A percentile compares a stretch with the other conserved stretches of the same genome.
phyloP scores from a whole-genome alignment of 768 basidiomycete genomes.

The Amanita molliuscula region DNA sequence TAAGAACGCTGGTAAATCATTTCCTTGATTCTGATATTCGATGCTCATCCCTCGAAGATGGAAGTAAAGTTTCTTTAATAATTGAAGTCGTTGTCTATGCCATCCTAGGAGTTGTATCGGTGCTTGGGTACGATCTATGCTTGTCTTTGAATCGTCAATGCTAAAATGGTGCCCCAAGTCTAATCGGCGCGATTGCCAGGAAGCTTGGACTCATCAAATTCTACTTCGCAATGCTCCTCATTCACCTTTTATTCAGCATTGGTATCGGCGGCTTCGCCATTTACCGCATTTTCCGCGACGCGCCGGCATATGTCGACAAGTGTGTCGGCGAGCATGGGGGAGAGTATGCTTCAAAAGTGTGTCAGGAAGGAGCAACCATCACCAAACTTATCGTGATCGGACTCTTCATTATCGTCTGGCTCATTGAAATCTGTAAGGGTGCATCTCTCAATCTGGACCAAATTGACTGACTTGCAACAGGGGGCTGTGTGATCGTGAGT shows the following conservation, averaged over 20 bases:
- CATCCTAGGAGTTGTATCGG: conserved; percentile 30
- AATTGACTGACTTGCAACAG: conserved; percentile 14
- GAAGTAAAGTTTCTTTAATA: conserved; percentile 28
- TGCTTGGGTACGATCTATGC: conserved; percentile 28
- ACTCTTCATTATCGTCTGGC: conserved; percentile 33
- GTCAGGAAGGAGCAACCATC: conserved; percentile 27
- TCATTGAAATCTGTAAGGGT: conserved; percentile 37
- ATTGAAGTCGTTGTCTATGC: conserved; percentile 32
- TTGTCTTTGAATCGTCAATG: background rate
- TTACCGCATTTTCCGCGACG: conserved; percentile 31
- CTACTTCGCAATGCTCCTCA: conserved; percentile 30
- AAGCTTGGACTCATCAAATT: conserved; percentile 29
- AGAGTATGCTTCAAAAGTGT: conserved; percentile 19
- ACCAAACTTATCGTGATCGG: conserved; percentile 31
- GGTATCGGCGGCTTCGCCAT: conserved; percentile 34
- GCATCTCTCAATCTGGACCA: background rate
- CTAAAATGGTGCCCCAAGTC: conserved; percentile 14
- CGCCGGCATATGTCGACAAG: conserved; percentile 24
- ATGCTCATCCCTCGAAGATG: conserved; percentile 14
- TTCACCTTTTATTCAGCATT: conserved; percentile 35
- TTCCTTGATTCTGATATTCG: background rate
- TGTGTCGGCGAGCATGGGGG: conserved; percentile 25
- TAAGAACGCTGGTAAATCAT: conserved; percentile 18
- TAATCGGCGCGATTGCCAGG: conserved; percentile 32
- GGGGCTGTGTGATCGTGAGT: conserved; percentile 37